Evolutionary conservation across 2,329 filamentous ascomycete species (phyloP), one percentile per base, ranked within the genome.

Genomic region (Colletotrichum tamarilloi): DNA sequence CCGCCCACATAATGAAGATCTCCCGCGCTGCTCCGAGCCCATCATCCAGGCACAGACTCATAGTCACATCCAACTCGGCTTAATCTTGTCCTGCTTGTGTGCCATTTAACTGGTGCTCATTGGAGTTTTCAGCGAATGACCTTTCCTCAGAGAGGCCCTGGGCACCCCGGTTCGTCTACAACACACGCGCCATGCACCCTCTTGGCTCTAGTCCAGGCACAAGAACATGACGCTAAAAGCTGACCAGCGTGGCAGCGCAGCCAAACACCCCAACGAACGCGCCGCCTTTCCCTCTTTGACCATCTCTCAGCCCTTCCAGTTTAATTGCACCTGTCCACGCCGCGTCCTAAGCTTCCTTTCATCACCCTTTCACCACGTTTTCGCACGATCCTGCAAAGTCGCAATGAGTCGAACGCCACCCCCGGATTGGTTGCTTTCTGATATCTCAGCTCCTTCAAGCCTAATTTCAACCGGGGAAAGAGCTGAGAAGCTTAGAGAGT

Each of bases 151-250:
- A 42, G 38, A 19, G 38, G 38, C 38, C 38, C 16, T 2, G 7
- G 22, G 7, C 42, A 46, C 5, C 24, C 60, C 46, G 14, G 60
- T 35, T 35, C 60, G 49, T 49, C 26, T 12, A 24, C 53, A 56
- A 24, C 53, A 56, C 9, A 57, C 5, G 19, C 28, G 28, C 55
- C 42, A 53, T 26, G 60, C 42, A 22, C 46, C 49, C 28, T 16
- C 62, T 55, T 38, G 24, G 59, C 14, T 16, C 22, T 26, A 30
- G 46, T 53, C 46, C 60, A 63, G 32, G 32, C 62, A 16, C 62
- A 56, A 32, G 62, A 26, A 42, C 62, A 46, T 30, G 52, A 30
- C 62, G 49, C 62, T 56, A 65, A 56, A 65, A 30, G 52, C 52
- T 42, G 62, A 56, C 49, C 46, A 65, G 32, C 53, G 24, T 24